Percentiles rank a stretch among this genome's conserved stretches.
Evolutionary conservation across 768 basidiomycete genomes (phyloP).

Genomic region (Leccinellum rugosiceps): DNA sequence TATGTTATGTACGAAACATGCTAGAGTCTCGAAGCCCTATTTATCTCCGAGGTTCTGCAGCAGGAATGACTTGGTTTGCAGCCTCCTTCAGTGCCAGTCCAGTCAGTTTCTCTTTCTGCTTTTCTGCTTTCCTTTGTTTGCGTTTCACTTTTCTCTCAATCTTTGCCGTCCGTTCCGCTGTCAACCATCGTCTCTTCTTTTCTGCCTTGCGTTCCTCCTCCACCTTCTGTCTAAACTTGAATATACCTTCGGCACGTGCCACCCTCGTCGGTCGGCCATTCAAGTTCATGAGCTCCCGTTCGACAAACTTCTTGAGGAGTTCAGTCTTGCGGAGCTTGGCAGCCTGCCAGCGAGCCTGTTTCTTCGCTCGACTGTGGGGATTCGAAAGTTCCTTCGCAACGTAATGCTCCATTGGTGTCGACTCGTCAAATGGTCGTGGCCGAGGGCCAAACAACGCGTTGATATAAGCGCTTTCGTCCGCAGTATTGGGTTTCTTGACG

Average conservation of each 20-base stretch:
- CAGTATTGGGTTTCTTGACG: conserved; percentile 35
- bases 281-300: conserved; percentile 51
- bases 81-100: conserved; percentile 51
- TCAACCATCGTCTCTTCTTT: conserved; percentile 54
- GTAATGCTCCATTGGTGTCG: conserved; percentile 62
- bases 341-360: conserved; percentile 71
- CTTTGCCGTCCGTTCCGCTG: conserved; percentile 36
- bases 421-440: conserved; percentile 44
- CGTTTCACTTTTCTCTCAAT: conserved; percentile 34
- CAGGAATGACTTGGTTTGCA: conserved; percentile 59
- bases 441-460: conserved; percentile 44
- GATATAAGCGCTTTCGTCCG: conserved; percentile 58
- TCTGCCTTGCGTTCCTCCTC: conserved; percentile 56
- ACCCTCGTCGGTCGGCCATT: conserved; percentile 59
- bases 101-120: conserved; percentile 52
- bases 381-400: conserved; percentile 72
- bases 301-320: conserved; percentile 52
- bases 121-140: conserved; percentile 42
- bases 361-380: conserved; percentile 80
- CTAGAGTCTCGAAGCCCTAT: background rate
- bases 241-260: conserved; percentile 70
- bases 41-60: conserved; percentile 9
- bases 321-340: conserved; percentile 45
- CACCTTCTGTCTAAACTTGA: conserved; percentile 65
- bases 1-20: too few species aligned